Percentiles rank a stretch among this genome's conserved stretches.
Evolutionary conservation across 306 rosid genomes (phyloP).

Genomic region (Carpinus fangiana): DNA sequence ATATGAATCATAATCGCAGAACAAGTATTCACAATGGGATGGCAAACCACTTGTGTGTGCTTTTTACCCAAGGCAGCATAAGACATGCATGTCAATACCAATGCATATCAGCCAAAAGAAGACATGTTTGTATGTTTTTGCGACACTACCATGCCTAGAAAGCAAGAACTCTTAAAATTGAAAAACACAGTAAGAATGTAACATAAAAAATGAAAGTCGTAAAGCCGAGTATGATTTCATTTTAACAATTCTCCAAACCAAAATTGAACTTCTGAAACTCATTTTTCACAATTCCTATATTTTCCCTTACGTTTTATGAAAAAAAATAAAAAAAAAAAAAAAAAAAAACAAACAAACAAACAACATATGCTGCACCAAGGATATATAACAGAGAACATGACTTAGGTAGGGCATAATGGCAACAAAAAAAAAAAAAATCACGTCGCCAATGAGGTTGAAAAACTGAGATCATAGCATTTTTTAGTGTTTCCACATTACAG

Average conservation of each 20-base stretch:
- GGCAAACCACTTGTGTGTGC: neutral
- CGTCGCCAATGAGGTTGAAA: neutral
- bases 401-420: neutral
- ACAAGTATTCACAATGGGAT: neutral
- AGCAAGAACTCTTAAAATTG: neutral
- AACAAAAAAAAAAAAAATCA: neutral
- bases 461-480: neutral
- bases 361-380: neutral
- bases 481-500: neutral
- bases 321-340: too few species aligned
- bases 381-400: neutral
- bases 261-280: too few species aligned
- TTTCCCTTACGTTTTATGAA: too few species aligned
- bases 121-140: slow-evolving; percentile 1
- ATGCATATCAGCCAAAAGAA: slow-evolving; percentile 2
- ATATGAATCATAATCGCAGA: neutral
- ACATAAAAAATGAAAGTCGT: neutral
- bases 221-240: neutral
- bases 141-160: neutral
- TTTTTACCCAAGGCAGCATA: neutral
- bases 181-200: neutral
- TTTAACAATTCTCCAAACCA: neutral
- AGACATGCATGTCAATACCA: neutral
- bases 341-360: too few species aligned
- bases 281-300: neutral